These are phyloP conservation scores for Leccinum fallax DNA, from an alignment of 1,284 basidiomycete species.

Conservation along the genomic window DNA sequence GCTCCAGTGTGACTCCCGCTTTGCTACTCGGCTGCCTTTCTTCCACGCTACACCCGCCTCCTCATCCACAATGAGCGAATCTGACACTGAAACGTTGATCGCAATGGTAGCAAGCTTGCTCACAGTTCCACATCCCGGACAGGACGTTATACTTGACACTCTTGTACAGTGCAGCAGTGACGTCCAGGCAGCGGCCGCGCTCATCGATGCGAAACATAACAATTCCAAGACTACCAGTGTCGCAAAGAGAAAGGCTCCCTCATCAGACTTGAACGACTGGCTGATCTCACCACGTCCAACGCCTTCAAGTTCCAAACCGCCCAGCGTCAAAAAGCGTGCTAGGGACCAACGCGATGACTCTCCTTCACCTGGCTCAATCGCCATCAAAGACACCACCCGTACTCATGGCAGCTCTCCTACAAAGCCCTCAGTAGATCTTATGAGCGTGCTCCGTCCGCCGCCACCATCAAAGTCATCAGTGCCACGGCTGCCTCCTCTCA, in stretches of 20 bases:
- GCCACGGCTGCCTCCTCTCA: constrained; percentile 54
- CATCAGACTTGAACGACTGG: constrained; percentile 56
- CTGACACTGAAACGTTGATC: constrained; percentile 70
- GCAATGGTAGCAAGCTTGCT: constrained; percentile 67
- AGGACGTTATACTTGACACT: constrained; percentile 56
- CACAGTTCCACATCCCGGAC: constrained; percentile 37
- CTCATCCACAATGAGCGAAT: constrained; percentile 24
- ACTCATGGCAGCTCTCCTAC: constrained; percentile 14
- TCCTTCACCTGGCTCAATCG: background rate
- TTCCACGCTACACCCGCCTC: background rate
- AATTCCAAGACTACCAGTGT: constrained; percentile 15
- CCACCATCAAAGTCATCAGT: constrained; percentile 42
- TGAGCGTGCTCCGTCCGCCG: constrained; percentile 58
- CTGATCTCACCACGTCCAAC: constrained; percentile 35
- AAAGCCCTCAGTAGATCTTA: constrained; percentile 48
- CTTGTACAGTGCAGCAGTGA: constrained; percentile 64
- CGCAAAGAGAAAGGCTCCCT: constrained; percentile 45
- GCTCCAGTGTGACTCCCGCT: no score
- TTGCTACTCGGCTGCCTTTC: background rate
- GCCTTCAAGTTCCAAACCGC: constrained; percentile 26
- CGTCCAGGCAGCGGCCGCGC: constrained; percentile 55
- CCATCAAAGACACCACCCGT: constrained; percentile 25
- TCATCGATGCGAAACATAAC: constrained; percentile 34
- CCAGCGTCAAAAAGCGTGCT: constrained; percentile 26
- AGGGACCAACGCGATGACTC: constrained; percentile 2